Percentiles rank a stretch among this genome's conserved stretches.
phyloP scores from a whole-genome alignment of 1,284 basidiomycete genomes.

The Sanghuangporus baumii region DNA sequence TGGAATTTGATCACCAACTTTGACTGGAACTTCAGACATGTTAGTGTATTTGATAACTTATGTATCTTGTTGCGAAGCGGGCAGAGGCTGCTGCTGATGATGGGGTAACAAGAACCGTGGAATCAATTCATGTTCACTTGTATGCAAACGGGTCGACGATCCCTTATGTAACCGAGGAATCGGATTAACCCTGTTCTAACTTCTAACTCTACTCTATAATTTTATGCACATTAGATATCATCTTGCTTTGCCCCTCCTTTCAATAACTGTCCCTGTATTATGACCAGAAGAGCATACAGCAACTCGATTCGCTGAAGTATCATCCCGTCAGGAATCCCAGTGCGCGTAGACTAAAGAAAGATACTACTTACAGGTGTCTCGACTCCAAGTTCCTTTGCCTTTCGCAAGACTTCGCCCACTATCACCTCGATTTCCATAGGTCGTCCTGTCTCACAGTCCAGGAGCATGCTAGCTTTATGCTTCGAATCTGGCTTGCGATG shows the following conservation, averaged over 20 bases:
- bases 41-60: not conserved
- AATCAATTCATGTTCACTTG: not conserved
- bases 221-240: not conserved
- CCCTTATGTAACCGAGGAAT: not conserved
- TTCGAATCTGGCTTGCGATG: conserved; percentile 25
- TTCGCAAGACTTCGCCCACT: conserved; percentile 51
- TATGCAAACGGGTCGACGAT: not conserved
- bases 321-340: not conserved
- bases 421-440: conserved; percentile 67
- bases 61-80: not conserved
- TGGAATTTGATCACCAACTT: conserved; percentile 65
- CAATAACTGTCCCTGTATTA: conserved; percentile 49
- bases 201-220: not conserved
- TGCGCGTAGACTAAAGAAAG: not conserved
- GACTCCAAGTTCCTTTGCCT: conserved; percentile 42
- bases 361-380: conserved; percentile 42
- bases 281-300: conserved; percentile 42
- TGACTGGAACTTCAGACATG: conserved; percentile 29
- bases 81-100: not conserved
- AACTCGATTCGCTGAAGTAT: conserved; percentile 40
- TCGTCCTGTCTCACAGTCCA: conserved; percentile 46
- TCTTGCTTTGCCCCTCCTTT: not conserved
- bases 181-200: not conserved
- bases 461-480: conserved; percentile 43
- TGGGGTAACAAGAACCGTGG: not conserved